Evolutionary conservation across 75 land plant genomes (phyloP), one percentile per base, ranked within the genome.

Genomic region (Sequoiadendron giganteum): DNA sequence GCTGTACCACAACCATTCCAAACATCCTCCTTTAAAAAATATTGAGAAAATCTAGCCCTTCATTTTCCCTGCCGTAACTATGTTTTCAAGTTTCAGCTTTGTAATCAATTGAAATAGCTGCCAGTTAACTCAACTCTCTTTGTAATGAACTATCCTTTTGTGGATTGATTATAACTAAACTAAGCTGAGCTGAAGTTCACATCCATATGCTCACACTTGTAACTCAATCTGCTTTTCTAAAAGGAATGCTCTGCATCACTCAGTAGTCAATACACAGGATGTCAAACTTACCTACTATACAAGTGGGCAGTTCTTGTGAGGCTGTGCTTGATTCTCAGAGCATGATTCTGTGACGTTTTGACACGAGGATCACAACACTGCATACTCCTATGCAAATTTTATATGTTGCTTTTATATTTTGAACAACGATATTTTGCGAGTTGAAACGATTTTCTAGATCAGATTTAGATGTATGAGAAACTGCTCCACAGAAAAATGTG

Each of bases 301-400:
- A 84, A 70, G 13, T 82, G 10, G 4, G 65, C 94, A 91, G n/a
- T 95, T 96, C 52, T 86, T 88, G 87, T 96, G 95, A 86, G 96
- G 98, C 42, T 95, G 90, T 5, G 55, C 72, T 68, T 32, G 95
- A 96, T 88, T 96, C 93, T 87, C 93, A 93, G 54, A 94, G 89
- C 38, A 0, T 36, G 38, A 36, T 36, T 36, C 38, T 36, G 38
- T 36, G 38, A 56, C 0, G 61, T 56, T 14, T 56, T 56, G 61
- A 56, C 18, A 56, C 1, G 1, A 56, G 38, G 38, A 36, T 68
- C 30, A 21, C 28, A 52, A 14, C 16, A 52, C 16, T 14, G 55
- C 55, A 52, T 52, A 13, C 55, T 14, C 13, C 55, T 68, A 25
- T 25, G 4, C 15, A 28, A 30, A 68, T 68, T 25, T 21, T 68